Conservation (phyloP, 177 flowering plant species). For the Tripterygium wilfordii region DNA sequence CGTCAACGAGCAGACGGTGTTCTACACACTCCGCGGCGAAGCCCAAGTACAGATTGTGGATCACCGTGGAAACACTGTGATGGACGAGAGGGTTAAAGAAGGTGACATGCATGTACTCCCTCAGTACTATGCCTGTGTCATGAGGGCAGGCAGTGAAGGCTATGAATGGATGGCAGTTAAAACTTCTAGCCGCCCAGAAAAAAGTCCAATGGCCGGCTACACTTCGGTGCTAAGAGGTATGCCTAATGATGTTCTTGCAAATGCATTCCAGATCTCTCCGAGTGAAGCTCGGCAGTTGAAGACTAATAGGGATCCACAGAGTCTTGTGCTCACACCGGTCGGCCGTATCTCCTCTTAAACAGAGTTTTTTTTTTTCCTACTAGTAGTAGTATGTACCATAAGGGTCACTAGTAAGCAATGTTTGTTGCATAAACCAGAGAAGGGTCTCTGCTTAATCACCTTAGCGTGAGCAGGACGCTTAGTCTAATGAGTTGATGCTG, state of each 20-base stretch:
- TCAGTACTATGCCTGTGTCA: slow-evolving; percentile 34
- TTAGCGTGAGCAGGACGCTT: no score
- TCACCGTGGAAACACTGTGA: slow-evolving; percentile 21
- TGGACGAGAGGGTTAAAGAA: slow-evolving; percentile 29
- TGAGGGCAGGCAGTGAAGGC: slow-evolving; percentile 18
- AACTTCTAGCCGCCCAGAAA: slow-evolving; percentile 25
- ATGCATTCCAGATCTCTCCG: slow-evolving; percentile 31
- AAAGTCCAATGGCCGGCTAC: slow-evolving; percentile 39
- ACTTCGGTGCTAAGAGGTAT: slow-evolving; percentile 36
- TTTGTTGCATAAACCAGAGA: no score
- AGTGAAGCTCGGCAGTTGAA: slow-evolving; percentile 51
- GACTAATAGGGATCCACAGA: slow-evolving; percentile 24
- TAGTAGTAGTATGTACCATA: no score
- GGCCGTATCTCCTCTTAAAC: no score
- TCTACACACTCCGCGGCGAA: slow-evolving; percentile 30
- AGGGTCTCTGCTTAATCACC: no score
- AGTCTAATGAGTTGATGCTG: no score
- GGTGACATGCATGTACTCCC: slow-evolving; percentile 42
- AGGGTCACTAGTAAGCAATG: no score
- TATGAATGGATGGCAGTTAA: slow-evolving; percentile 25
- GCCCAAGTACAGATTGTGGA: slow-evolving; percentile 35
- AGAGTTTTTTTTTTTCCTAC: no score
- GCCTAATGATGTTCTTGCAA: slow-evolving; percentile 45
- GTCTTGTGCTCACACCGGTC: no score
- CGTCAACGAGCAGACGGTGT: slow-evolving; percentile 33